Evolutionary conservation across 768 basidiomycete genomes (phyloP), one percentile per base, ranked within the genome.

Genomic region (Tricholoma saponaceum): DNA sequence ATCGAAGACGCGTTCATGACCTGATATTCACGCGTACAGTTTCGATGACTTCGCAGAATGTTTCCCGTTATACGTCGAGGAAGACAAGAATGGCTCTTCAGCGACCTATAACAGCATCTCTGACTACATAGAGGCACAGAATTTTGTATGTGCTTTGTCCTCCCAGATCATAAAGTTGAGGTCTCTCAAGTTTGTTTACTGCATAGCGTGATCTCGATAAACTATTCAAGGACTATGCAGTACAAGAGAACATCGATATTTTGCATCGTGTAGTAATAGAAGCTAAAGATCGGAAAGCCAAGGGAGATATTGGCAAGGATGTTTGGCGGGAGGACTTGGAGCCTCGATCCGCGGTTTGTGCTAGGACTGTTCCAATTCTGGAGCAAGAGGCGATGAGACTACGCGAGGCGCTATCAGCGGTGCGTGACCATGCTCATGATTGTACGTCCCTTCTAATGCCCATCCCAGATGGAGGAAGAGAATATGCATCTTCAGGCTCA

Each of bases 211-310:
- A 85, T 59, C 78, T 87, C 39, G 86, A 90, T 52, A 80, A 83
- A 35, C 60, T 92, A n/a, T 86, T 90, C 67, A 81, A 76, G 26
- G 80, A 86, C 55, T 86, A 87, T 64, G 76, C 82, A 52, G 83
- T 88, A 1, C 82, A 83, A 61, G 83, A 86, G 46, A 86, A 83
- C 61, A 80, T 92, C 30, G 89, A 92, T 67, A 77, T 76, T 3
- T 76, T 92, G 12, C 89, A 92, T 59, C 76, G 77, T 10, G 80
- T 89, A 13, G 83, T 92, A 1, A 82, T 76, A 10, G 89, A 89
- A 30, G 90, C 89, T 60, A 85, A 67, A 65, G 79, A 79, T 18
- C 72, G 79, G 22, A 83, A 85, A 53, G 78, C 76, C 33, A 74
- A 76, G 47, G 76, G 78, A 6, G 78, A 76, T 41, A 61, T 69